A percentile compares a stretch with the other conserved stretches of the same genome.
Conservation (phyloP, 352 stramenopile species). For the Globisporangium ultimum region DNA sequence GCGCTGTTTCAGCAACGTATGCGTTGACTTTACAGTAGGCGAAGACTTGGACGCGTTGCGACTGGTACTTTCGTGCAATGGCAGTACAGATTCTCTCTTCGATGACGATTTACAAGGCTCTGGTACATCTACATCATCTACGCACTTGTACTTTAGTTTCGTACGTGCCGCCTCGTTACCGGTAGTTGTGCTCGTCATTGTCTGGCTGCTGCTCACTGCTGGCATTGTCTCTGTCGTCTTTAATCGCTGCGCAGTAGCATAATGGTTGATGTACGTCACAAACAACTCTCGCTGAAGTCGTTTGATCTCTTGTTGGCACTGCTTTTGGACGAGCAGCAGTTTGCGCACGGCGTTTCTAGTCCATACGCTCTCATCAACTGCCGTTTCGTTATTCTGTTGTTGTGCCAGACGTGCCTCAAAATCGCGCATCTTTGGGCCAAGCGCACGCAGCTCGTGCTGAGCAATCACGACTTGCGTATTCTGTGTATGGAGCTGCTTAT, state of each 20-base stretch:
- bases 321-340: slow-evolving; percentile 8
- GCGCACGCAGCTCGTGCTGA: not conserved
- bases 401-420: not conserved
- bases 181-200: not conserved
- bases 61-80: too few species aligned
- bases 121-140: not conserved
- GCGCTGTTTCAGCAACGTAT: slow-evolving; percentile 16
- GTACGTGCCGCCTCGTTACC: not conserved
- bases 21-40: not conserved
- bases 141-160: not conserved
- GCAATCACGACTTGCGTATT: not conserved
- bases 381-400: not conserved
- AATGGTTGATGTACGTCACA: slow-evolving; percentile 9
- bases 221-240: not conserved
- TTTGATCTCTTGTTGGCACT: slow-evolving; percentile 11
- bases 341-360: slow-evolving; percentile 1
- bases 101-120: too few species aligned
- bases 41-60: too few species aligned
- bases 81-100: too few species aligned
- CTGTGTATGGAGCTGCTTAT: not conserved
- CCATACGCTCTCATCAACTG: not conserved
- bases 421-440: not conserved
- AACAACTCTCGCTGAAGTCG: slow-evolving; percentile 10
- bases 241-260: not conserved
- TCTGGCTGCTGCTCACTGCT: not conserved